Evolutionary conservation across 495 filamentous ascomycete species (phyloP), one percentile per base, ranked within the genome.

Genomic region (Aspergillus diversus): DNA sequence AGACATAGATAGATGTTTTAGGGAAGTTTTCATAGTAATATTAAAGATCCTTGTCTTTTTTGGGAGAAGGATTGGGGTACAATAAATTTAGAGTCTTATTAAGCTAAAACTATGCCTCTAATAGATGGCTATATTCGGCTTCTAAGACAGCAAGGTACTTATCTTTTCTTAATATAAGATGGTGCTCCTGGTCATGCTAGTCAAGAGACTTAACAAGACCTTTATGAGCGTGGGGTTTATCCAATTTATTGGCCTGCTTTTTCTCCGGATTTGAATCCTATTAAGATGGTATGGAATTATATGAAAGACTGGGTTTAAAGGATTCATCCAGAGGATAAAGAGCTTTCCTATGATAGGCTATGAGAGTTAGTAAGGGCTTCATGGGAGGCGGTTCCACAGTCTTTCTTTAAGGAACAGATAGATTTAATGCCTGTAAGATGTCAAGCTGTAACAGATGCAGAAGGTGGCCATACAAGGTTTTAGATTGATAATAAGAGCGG

Each of bases 121-220:
- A 59, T 59, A 33, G 12, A 59, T 59, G 31, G 46, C 42, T 59
- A 59, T 50, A 4, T 59, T 59, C 39, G 43, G 5, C 43, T 59
- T 13, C 5, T 59, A 33, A 1, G 31, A 43, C 12, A 50, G 7
- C 11, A 59, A 33, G 32, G 21, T 59, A 59, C 7, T 8, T 7
- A 4, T 2, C 5, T 59, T 59, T 16, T 33, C 12, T 11, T 59
- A 5, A 59, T 59, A 27, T 43, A 59, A 17, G 57, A 59, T 50
- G 27, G 42, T 15, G 57, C 46, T 33, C 42, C 57, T 33, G 31
- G 21, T 9, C n/a, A 59, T 49, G 5, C 57, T 49, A 50, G 43
- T 59, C 4, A 33, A 33, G 3, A 48, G 15, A 59, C 57, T 49
- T 0, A 17, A 9, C 8, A 9, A 7, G 57, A 59, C 43, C 42